Base-by-base conservation (phyloP, 1,284 basidiomycete species). In the Irpex lacteus region DNA sequence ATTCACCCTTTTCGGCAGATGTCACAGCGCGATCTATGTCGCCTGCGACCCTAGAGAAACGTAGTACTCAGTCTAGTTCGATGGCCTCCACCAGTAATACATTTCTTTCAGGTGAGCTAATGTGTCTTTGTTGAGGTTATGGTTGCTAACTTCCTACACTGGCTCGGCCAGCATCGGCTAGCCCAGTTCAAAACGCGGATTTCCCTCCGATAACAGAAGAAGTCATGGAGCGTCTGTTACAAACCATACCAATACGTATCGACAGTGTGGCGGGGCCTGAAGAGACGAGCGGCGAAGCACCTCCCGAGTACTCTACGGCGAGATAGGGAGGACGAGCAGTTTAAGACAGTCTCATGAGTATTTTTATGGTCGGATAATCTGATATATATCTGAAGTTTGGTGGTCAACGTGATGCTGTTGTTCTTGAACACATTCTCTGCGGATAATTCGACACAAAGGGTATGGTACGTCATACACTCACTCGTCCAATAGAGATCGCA, bases 231-330 rank as follows among this genome's bases (percentile, higher is more conserved):
- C 63, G 58, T 26, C 21, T 63, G 6, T 47, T 53, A 38, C 63
- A 60, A 49, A 53, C 50, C 11, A 32, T 63, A n/a, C 52, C 63
- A 8, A 59, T 60, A 21, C 63, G 63, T 18, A 63, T 63, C 21
- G 63, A 63, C 15, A 47, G 40, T n/a, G 40, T 47, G 11, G 40
- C 13, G 11, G 40, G 40, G 2, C 63, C 37, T 3, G 60, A 37
- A 32, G 37, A 19, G 32, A 47, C 13, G 18, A 47, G n/a, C n/a
- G 40, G 40, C 40, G 40, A 47, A n/a, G 32, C 52, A 19, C 60
- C 60, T 55, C 60, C 60, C n/a, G 26, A 40, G 52, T 61, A 61
- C 36, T 53, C 60, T n/a, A 13, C 40, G n/a, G 40, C 40, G n/a
- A 47, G 40, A 2, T 47, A 47, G 13, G 44, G 44, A 18, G 18